These are phyloP conservation scores for Eucalyptus polybractea DNA, from an alignment of 345 rosid species.

Conservation along the genomic window DNA sequence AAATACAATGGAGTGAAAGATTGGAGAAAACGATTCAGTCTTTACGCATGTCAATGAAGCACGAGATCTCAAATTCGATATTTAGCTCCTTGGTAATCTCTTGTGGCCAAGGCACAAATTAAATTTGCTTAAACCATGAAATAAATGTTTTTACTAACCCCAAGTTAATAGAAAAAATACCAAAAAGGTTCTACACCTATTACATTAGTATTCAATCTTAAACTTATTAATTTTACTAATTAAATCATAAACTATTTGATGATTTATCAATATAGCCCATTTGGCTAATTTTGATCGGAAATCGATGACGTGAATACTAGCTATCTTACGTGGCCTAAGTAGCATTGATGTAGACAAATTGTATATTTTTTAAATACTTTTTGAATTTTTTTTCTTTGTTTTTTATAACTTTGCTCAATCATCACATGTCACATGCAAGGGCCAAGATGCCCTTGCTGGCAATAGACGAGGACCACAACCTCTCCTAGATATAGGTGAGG, in stretches of 20 bases:
- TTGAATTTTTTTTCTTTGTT: too few species aligned
- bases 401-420: neutral
- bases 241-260: too few species aligned
- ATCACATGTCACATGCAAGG: neutral
- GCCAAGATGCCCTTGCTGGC: neutral
- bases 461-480: neutral
- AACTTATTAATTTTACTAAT: too few species aligned
- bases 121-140: neutral
- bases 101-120: neutral
- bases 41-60: neutral
- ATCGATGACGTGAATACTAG: accelerated
- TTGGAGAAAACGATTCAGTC: neutral
- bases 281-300: neutral
- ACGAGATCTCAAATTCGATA: neutral
- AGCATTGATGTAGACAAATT: neutral
- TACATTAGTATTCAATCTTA: too few species aligned
- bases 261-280: too few species aligned
- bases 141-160: neutral
- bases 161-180: neutral
- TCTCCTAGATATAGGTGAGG: neutral
- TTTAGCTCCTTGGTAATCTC: neutral
- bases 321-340: accelerated
- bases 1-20: neutral
- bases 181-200: too few species aligned
- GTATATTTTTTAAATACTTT: too few species aligned